phyloP scores from a whole-genome alignment of 139 green algal species.

The Micractinium conductrix region DNA sequence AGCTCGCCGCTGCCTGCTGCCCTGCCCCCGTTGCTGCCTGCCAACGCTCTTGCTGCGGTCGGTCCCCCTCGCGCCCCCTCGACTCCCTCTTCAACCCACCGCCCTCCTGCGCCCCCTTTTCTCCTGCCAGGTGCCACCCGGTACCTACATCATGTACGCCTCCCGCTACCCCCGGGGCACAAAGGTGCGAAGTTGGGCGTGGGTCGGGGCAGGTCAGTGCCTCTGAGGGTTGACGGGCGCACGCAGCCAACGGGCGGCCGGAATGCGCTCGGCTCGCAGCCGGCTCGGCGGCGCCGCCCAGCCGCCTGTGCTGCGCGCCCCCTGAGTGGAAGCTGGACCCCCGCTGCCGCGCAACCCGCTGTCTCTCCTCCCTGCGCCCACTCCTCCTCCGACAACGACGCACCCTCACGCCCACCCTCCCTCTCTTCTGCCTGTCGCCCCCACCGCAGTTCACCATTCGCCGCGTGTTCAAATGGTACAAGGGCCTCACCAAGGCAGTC shows the following conservation, averaged over 20 bases:
- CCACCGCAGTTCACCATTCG: background rate
- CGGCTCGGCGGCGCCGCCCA: too few species aligned
- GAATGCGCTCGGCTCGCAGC: too few species aligned
- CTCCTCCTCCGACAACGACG: background rate
- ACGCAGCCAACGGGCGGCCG: too few species aligned
- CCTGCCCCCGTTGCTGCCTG: too few species aligned
- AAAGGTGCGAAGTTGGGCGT: background rate
- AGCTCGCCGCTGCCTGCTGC: too few species aligned
- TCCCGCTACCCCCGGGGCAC: conserved; percentile 56
- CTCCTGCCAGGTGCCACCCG: conserved; percentile 41
- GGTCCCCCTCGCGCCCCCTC: too few species aligned
- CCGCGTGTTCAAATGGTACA: conserved; percentile 42
- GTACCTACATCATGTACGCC: conserved; percentile 51
- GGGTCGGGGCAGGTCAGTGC: too few species aligned
- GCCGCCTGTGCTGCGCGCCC: too few species aligned
- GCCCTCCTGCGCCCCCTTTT: too few species aligned
- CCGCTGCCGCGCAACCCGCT: background rate
- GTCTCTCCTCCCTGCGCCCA: background rate
- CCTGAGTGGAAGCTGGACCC: background rate
- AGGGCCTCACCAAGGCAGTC: conserved; percentile 9
- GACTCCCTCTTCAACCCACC: too few species aligned
- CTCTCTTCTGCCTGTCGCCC: background rate
- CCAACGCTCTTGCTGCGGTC: too few species aligned
- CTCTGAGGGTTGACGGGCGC: too few species aligned
- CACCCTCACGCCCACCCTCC: background rate